Conservation (phyloP, 805 yeast genomes). For the Tetrapisispora arboricola region DNA sequence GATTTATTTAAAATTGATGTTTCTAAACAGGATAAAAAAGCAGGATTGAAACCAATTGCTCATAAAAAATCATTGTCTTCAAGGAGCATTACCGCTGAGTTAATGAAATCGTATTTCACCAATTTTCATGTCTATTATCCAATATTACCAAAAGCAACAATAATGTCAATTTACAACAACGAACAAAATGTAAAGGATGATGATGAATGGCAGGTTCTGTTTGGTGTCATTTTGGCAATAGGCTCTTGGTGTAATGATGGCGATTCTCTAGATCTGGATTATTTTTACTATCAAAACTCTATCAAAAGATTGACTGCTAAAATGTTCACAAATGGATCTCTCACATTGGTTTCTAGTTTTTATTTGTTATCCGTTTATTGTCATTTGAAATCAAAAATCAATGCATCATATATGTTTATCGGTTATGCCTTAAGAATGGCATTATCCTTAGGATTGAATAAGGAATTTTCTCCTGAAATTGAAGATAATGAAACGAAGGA, state of each 20-base stretch:
- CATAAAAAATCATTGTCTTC: conserved; percentile 8
- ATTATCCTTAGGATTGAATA: conserved; percentile 50
- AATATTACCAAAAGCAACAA: conserved; percentile 44
- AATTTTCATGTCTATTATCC: conserved; percentile 56
- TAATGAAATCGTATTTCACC: conserved; percentile 43
- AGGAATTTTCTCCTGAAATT: conserved; percentile 29
- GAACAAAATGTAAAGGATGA: conserved; percentile 34
- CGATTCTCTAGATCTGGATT: conserved; percentile 39
- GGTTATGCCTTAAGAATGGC: conserved; percentile 63
- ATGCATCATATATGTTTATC: conserved; percentile 58
- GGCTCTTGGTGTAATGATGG: conserved; percentile 61
- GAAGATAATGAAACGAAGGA: conserved; percentile 31
- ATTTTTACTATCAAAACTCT: conserved; percentile 47
- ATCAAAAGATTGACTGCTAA: conserved; percentile 34
- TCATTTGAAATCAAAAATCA: conserved; percentile 55
- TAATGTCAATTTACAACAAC: conserved; percentile 35
- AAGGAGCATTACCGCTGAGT: conserved; percentile 18
- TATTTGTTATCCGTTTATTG: conserved; percentile 49
- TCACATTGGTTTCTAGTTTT: conserved; percentile 43
- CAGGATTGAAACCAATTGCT: conserved; percentile 2
- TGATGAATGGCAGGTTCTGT: conserved; percentile 41
- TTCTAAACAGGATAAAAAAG: not conserved
- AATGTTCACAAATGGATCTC: conserved; percentile 51
- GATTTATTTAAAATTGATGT: not conserved
- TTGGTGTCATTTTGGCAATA: conserved; percentile 50